Evolutionary conservation across 1,139 yeast species (phyloP), one percentile per base, ranked within the genome.

Genomic region (Yamadazyma jaroonii): DNA sequence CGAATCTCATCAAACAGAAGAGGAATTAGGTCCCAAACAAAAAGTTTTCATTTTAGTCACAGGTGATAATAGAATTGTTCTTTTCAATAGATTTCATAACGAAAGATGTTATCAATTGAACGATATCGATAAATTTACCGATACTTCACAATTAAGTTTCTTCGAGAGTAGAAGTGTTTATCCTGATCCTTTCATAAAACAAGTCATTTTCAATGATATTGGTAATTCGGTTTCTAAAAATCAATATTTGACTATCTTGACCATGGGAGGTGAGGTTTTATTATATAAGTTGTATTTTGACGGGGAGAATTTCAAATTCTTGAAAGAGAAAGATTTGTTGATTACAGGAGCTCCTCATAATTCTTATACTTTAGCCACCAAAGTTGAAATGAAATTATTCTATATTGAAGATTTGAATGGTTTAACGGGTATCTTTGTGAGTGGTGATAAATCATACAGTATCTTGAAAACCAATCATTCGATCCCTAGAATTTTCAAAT

Each of bases 311-410:
- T 72, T 67, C 47, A 64, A 70, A 43, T 67, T 81, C 36, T 51
- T 61, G 28, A 76, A 78, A 52, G 71, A 72, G 23, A 68, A 74
- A 41, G 78, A 78, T 44, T 48, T 67, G 25, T 52, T 59, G 3
- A 59, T 70, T 24, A 80, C 88, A 1, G 94, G 92, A 38, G 92
- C 92, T 1, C 90, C 92, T 1, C 83, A 78, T 41, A 83, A 83
- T 54, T 84, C 89, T 0, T 83, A 79, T 51, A 72, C 85, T 1
- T 69, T 74, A 37, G 86, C 87, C 23, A 84, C 88, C 0, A 69
- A 74, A 4, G 73, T 84, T 40, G 92, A 83, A 61, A 74, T 88
- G 60, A 77, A 80, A 41, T 64, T 84, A 60, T 79, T 80, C 29
- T 77, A 81, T 50, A 64, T 84, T 42, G 73, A 75, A 8, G 65